Conservation (phyloP, 2,329 filamentous ascomycete genomes). For the Leptoxyphium fumago region DNA sequence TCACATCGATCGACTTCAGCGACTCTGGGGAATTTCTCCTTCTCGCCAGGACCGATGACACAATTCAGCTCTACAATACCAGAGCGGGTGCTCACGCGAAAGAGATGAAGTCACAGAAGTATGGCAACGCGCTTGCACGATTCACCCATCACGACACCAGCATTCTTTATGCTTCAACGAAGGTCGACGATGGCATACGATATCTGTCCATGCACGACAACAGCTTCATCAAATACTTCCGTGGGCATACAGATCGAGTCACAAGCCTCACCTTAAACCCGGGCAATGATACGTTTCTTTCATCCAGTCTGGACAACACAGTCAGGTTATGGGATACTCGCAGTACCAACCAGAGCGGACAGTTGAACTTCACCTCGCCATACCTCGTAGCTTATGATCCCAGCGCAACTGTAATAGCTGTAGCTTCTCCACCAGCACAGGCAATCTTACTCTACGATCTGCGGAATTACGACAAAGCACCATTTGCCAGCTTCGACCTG, state of each 20-base stretch:
- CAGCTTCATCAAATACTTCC: slow-evolving; percentile 90
- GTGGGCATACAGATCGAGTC: slow-evolving; percentile 72
- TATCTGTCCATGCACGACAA: slow-evolving; percentile 91
- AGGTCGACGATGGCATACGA: slow-evolving; percentile 77
- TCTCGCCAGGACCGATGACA: slow-evolving; percentile 84
- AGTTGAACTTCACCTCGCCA: slow-evolving; percentile 65
- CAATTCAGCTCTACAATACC: slow-evolving; percentile 88
- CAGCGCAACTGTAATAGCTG: slow-evolving; percentile 78
- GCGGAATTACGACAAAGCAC: slow-evolving; percentile 83
- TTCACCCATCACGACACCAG: slow-evolving; percentile 87
- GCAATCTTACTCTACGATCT: slow-evolving; percentile 81
- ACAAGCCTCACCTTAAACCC: slow-evolving; percentile 76
- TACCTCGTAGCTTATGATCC: slow-evolving; percentile 84
- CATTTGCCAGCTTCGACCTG: slow-evolving; percentile 76
- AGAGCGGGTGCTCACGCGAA: slow-evolving; percentile 83
- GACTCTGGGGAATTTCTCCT: slow-evolving; percentile 87
- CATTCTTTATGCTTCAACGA: slow-evolving; percentile 91
- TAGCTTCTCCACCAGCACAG: slow-evolving; percentile 68
- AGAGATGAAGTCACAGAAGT: slow-evolving; percentile 85
- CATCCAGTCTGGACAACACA: slow-evolving; percentile 79
- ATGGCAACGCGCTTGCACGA: slow-evolving; percentile 82
- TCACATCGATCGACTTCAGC: slow-evolving; percentile 91
- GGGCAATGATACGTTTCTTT: slow-evolving; percentile 79
- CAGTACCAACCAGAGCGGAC: slow-evolving; percentile 64
- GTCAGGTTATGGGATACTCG: slow-evolving; percentile 81